phyloP scores from a whole-genome alignment of 495 filamentous ascomycete genomes.

The Trypethelium eluteriae region DNA sequence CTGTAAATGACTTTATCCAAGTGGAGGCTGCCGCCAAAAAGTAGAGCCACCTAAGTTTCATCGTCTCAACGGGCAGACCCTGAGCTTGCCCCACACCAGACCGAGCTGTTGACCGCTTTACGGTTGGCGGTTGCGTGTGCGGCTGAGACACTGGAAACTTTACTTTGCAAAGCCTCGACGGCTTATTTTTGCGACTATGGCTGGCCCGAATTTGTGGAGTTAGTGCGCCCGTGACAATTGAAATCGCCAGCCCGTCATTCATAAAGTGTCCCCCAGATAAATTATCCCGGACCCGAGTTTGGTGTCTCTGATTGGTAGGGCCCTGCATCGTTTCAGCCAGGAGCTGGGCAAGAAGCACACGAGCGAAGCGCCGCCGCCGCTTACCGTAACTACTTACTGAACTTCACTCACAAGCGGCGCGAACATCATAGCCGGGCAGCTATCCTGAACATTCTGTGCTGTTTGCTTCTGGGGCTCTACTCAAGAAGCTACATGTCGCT shows the following conservation, averaged over 20 bases:
- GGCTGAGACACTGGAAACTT: constrained; percentile 10
- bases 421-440: not conserved
- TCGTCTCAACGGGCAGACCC: too few species aligned
- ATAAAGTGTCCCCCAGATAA: not conserved
- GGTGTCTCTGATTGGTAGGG: not conserved
- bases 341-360: constrained; percentile 10
- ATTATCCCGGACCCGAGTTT: not conserved
- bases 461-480: not conserved
- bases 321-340: constrained; percentile 10
- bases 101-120: too few species aligned
- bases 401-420: not conserved
- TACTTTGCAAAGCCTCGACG: not conserved
- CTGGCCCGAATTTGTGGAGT: not conserved
- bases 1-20: too few species aligned
- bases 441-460: not conserved
- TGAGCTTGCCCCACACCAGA: too few species aligned
- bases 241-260: not conserved
- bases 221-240: not conserved
- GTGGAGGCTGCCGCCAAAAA: too few species aligned
- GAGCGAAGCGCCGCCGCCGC: not conserved
- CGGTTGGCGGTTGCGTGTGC: not conserved
- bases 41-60: too few species aligned
- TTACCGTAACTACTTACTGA: not conserved
- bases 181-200: not conserved
- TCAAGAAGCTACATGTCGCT: constrained; percentile 12